These are phyloP conservation scores for Citrus glauca DNA, from an alignment of 345 rosid genomes.

Conservation along the genomic window DNA sequence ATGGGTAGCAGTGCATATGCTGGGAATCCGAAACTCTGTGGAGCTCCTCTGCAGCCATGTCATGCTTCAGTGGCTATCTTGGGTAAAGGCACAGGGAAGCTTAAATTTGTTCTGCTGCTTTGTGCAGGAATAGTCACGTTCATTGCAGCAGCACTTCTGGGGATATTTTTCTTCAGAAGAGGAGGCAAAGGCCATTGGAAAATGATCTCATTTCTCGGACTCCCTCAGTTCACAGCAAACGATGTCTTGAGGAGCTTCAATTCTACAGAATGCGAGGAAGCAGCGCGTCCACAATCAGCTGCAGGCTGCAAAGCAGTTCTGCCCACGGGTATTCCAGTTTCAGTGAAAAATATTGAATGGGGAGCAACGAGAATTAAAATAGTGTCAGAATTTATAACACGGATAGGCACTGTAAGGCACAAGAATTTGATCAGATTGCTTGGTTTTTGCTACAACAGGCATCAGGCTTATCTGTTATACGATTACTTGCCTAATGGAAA, in stretches of 20 bases:
- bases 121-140: constrained; percentile 40
- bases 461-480: constrained; percentile 56
- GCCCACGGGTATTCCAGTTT: constrained; percentile 88
- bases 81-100: constrained; percentile 54
- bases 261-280: constrained; percentile 41
- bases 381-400: constrained; percentile 38
- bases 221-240: constrained; percentile 70
- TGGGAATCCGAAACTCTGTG: constrained; percentile 76
- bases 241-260: constrained; percentile 70
- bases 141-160: constrained; percentile 44
- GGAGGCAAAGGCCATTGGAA: constrained; percentile 67
- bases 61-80: constrained; percentile 34
- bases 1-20: constrained; percentile 63
- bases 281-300: constrained; percentile 30
- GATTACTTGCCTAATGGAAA: constrained; percentile 81
- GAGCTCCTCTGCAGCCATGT: constrained; percentile 66
- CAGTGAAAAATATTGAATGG: constrained; percentile 59
- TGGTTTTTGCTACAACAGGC: constrained; percentile 80
- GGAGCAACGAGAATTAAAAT: constrained; percentile 38
- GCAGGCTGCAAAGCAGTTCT: constrained; percentile 63
- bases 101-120: constrained; percentile 48
- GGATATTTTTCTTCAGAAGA: constrained; percentile 43
- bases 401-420: constrained; percentile 76
- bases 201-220: constrained; percentile 69
- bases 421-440: constrained; percentile 72